Conservation (phyloP, 306 rosid genomes). For the Quercus alba region DNA sequence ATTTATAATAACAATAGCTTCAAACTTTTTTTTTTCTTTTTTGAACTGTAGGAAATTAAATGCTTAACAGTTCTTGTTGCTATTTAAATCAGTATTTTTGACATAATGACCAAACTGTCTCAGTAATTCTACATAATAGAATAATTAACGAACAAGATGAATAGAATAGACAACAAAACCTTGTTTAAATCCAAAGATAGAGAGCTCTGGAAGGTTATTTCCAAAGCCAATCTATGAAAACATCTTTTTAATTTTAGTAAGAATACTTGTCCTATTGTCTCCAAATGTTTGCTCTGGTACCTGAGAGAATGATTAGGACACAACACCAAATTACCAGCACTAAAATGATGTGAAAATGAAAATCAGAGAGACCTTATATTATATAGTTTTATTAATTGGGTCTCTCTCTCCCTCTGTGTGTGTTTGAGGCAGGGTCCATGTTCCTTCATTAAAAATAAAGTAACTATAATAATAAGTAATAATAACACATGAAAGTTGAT, state of each 20-base stretch:
- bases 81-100: no score
- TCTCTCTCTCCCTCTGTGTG: neutral
- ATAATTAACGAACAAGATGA: neutral
- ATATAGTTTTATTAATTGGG: neutral
- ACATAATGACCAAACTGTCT: neutral
- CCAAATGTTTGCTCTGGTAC: slow-evolving; percentile 3
- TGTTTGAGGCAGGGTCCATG: neutral
- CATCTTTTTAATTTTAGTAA: no score
- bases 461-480: neutral
- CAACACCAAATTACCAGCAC: slow-evolving; percentile 5
- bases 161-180: neutral
- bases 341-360: neutral
- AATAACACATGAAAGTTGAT: slow-evolving; percentile 5
- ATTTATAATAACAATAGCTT: no score
- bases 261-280: slow-evolving; percentile 6
- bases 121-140: neutral
- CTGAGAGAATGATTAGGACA: slow-evolving; percentile 15
- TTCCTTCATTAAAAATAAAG: neutral
- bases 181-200: slow-evolving; percentile 5
- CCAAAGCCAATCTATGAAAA: slow-evolving; percentile 3
- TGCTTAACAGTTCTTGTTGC: no score
- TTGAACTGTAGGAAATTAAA: no score
- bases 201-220: neutral
- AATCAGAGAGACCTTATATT: neutral
- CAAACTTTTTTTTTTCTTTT: no score